Conservation (phyloP, 805 yeast genomes). For the Candida krabiensis region DNA sequence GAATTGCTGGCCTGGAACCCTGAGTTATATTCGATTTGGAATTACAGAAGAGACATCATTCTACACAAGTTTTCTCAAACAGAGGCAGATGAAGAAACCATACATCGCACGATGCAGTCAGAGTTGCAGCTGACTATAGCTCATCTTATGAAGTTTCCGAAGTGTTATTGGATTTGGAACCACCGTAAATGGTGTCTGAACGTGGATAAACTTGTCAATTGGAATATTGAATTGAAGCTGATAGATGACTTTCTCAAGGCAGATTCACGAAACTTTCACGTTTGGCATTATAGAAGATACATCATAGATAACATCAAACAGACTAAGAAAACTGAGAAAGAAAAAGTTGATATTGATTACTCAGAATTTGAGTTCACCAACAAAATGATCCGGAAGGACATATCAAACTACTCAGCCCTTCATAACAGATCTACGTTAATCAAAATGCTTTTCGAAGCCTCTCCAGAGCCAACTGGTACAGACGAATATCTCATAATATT, state of each 20-base stretch:
- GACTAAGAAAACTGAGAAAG: conserved; percentile 8
- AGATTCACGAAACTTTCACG: conserved; percentile 89
- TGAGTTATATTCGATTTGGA: conserved; percentile 89
- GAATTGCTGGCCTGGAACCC: conserved; percentile 67
- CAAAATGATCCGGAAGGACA: conserved; percentile 72
- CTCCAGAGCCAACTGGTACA: conserved; percentile 14
- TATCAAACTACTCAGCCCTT: conserved; percentile 95
- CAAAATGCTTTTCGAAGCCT: conserved; percentile 43
- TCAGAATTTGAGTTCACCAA: conserved; percentile 78
- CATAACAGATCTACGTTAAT: conserved; percentile 80
- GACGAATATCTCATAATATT: conserved; percentile 20
- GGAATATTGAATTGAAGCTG: conserved; percentile 70
- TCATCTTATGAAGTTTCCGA: conserved; percentile 68
- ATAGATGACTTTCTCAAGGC: conserved; percentile 65
- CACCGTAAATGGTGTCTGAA: conserved; percentile 84
- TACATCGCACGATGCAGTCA: conserved; percentile 37
- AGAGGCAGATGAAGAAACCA: conserved; percentile 14
- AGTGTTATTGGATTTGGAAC: conserved; percentile 96
- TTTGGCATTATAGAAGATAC: conserved; percentile 90
- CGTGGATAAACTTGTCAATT: conserved; percentile 47
- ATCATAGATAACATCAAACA: conserved; percentile 45
- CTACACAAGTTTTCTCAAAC: conserved; percentile 28
- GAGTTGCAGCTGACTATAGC: conserved; percentile 65
- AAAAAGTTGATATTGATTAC: conserved; percentile 27
- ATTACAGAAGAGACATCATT: conserved; percentile 76